Conservation (phyloP, 2,329 filamentous ascomycete genomes). For the Hypoxylon sp. region DNA sequence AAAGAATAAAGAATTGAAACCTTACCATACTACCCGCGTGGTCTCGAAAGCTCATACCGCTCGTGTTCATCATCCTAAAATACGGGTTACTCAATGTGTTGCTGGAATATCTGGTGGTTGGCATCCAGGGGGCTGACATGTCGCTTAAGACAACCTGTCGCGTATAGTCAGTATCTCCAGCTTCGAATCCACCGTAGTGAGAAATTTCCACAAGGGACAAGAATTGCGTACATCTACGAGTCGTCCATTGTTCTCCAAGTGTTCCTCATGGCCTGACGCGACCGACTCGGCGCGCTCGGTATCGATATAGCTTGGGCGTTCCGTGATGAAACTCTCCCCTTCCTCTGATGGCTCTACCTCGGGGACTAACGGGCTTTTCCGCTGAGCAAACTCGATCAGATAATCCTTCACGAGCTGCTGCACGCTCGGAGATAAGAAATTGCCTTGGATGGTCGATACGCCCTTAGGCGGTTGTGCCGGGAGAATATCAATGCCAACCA, state of each 20-base stretch:
- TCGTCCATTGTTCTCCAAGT: slow-evolving; percentile 60
- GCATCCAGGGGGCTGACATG: slow-evolving; percentile 98
- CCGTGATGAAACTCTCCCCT: slow-evolving; percentile 50
- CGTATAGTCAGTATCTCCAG: slow-evolving; percentile 28
- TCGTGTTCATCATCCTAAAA: slow-evolving; percentile 99
- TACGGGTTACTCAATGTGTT: slow-evolving; percentile 96
- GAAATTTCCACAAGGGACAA: neutral
- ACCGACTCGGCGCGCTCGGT: slow-evolving; percentile 65
- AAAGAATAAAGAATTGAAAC: slow-evolving; percentile 46
- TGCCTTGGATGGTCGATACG: slow-evolving; percentile 94
- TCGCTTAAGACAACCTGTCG: slow-evolving; percentile 88
- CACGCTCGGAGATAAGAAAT: slow-evolving; percentile 84
- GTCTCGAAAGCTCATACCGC: slow-evolving; percentile 86
- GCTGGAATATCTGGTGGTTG: slow-evolving; percentile 81
- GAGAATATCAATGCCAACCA: slow-evolving; percentile 94
- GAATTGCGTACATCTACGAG: slow-evolving; percentile 75
- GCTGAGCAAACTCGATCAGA: slow-evolving; percentile 65
- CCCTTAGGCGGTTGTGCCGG: slow-evolving; percentile 91
- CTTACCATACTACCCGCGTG: slow-evolving; percentile 93
- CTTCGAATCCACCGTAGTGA: neutral
- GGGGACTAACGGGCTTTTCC: slow-evolving; percentile 14
- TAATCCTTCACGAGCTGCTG: slow-evolving; percentile 82
- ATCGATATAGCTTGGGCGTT: slow-evolving; percentile 73
- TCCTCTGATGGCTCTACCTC: slow-evolving; percentile 38
- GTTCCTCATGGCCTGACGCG: slow-evolving; percentile 48